Conservation (phyloP, 1,284 basidiomycete genomes). For the Naganishia sp. region DNA sequence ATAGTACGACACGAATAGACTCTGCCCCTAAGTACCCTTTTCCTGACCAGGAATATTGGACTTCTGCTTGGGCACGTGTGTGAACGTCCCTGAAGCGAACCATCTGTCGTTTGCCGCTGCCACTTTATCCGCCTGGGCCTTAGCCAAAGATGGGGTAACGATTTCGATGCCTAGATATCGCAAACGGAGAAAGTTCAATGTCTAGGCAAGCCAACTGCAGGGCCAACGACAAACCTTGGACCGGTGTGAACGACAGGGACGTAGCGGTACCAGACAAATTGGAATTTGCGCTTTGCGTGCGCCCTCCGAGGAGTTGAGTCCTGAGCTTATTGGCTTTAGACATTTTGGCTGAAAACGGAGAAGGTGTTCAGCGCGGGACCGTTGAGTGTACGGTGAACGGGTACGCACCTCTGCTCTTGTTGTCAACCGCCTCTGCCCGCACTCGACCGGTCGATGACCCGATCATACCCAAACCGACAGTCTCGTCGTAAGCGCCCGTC, state of each 20-base stretch:
- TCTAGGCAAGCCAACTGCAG: slow-evolving; percentile 21
- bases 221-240: slow-evolving; percentile 69
- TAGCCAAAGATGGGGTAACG: slow-evolving; percentile 69
- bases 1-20: background rate
- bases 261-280: slow-evolving; percentile 77
- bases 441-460: slow-evolving; percentile 81
- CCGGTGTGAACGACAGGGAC: slow-evolving; percentile 89
- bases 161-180: slow-evolving; percentile 72
- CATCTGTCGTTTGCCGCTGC: slow-evolving; percentile 90
- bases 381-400: background rate
- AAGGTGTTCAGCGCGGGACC: background rate
- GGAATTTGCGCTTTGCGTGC: slow-evolving; percentile 57
- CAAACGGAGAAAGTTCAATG: slow-evolving; percentile 26
- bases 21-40: slow-evolving; percentile 3
- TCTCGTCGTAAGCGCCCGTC: slow-evolving; percentile 93
- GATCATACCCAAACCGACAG: slow-evolving; percentile 96
- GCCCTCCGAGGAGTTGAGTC: slow-evolving; percentile 74
- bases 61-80: slow-evolving; percentile 52
- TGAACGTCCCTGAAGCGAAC: slow-evolving; percentile 82
- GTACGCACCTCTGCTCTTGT: slow-evolving; percentile 63
- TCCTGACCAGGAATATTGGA: slow-evolving; percentile 49
- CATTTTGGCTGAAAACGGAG: slow-evolving; percentile 70
- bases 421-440: slow-evolving; percentile 78
- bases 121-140: slow-evolving; percentile 66
- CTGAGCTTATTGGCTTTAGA: slow-evolving; percentile 94